Base-by-base conservation (phyloP, 768 basidiomycete genomes). In the Neoboletus magnificus region DNA sequence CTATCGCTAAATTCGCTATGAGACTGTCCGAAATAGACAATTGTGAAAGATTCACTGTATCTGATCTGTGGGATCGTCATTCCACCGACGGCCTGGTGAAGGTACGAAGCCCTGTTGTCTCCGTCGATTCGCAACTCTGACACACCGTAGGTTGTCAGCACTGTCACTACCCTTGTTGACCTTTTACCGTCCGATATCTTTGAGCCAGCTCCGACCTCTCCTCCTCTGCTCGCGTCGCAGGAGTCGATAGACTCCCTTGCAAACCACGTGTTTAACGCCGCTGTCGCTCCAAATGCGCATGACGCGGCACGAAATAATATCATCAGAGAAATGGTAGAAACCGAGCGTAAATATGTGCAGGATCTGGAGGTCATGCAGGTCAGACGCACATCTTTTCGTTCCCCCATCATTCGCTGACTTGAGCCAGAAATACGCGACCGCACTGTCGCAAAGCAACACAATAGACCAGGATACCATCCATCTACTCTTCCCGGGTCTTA, bases 291-390 rank as follows among this genome's bases (percentile, higher is more conserved):
- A 18, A 82, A 77, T 63, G 82, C 83, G 20, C 82, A 82, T 53
- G 86, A 90, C 58, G 76, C 80, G 2, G 85, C 85, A 22, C 79
- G 90, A 51, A 84, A 84, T 70, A 88, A 89, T 60, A 88, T 89
- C 57, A 82, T 94, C 56, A 82, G 82, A 66, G 97, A 99, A 73
- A 84, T 98, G 62, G 83, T 98, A 46, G 90, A 92, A 71, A 98
- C 93, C 0, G 97, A 99, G 72, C 86, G 92, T 62, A 93, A 93
- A 74, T 98, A 93, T 71, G 96, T 98, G 6, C 89, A 92, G 72
- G 97, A 98, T 74, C 77, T 99, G 60, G 94, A 97, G 71, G 86
- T 93, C 66, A 90, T 98, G 81, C 94, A 96, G 83, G 94, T 93
- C 62, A 66, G 86, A 68, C 30, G 0, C 23, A 3, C 46, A 50